Evolutionary conservation across 805 yeast species (phyloP).

Genomic region (Ogataea polymorpha): DNA sequence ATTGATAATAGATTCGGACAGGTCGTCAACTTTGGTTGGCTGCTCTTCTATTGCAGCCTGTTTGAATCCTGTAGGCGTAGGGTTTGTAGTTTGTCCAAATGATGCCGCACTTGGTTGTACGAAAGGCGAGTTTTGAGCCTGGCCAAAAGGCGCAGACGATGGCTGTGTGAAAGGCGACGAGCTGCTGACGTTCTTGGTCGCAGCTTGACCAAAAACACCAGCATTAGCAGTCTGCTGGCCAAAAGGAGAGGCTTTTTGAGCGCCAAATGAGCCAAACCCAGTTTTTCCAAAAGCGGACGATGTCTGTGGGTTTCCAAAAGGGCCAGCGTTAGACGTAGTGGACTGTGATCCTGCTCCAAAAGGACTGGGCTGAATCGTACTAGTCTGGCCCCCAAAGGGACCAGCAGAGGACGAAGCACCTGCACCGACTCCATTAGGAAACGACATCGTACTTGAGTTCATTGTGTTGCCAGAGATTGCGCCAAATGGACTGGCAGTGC

Average conservation of each 20-base stretch:
- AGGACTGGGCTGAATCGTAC: neutral
- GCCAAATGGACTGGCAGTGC: neutral
- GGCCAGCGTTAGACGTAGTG: neutral
- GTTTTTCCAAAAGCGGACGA: neutral
- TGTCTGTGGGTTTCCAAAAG: neutral
- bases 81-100: conserved; percentile 6
- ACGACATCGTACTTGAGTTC: neutral
- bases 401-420: too few relatives aligned
- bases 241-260: conserved; percentile 9
- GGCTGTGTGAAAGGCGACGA: neutral
- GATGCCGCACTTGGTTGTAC: conserved; percentile 14
- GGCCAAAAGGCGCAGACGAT: conserved; percentile 9
- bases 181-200: neutral
- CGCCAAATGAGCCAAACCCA: conserved; percentile 14
- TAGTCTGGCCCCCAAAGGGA: neutral
- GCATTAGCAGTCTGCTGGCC: neutral
- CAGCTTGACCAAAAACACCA: neutral
- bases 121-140: conserved; percentile 2
- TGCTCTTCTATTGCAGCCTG: conserved; percentile 26
- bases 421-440: too few relatives aligned
- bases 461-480: neutral
- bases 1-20: conserved; percentile 41
- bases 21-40: conserved; percentile 32
- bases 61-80: conserved; percentile 9
- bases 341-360: neutral